Conservation (phyloP, 306 rosid genomes). For the Pterocarpus macrocarpus region DNA sequence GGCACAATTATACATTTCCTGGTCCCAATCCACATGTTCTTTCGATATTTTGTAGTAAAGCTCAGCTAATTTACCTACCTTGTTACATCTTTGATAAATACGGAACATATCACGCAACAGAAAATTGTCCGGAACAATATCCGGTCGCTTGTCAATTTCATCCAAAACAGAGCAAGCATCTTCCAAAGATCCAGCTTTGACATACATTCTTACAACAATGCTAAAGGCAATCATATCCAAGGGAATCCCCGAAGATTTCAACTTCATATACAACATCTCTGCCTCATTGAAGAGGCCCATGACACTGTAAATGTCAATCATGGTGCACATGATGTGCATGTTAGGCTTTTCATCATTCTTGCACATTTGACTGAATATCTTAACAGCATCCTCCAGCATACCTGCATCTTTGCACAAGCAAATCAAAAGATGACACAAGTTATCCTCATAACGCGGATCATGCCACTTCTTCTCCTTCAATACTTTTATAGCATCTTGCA, state of each 20-base stretch:
- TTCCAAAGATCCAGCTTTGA: constrained; percentile 76
- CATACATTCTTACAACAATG: constrained; percentile 82
- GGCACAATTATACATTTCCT: constrained; percentile 80
- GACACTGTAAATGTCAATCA: constrained; percentile 80
- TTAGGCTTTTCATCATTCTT: constrained; percentile 63
- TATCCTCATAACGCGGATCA: constrained; percentile 72
- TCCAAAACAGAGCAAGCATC: constrained; percentile 89
- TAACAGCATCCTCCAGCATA: constrained; percentile 73
- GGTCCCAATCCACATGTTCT: constrained; percentile 72
- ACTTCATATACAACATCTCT: constrained; percentile 66
- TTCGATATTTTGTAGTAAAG: constrained; percentile 75
- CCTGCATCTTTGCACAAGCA: constrained; percentile 87
- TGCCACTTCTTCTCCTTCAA: constrained; percentile 78
- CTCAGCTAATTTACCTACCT: constrained; percentile 65
- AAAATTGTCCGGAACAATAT: constrained; percentile 72
- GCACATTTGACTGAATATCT: constrained; percentile 64
- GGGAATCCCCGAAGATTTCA: constrained; percentile 64
- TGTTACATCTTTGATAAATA: constrained; percentile 75
- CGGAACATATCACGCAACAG: constrained; percentile 81
- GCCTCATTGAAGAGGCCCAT: constrained; percentile 74
- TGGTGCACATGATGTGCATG: constrained; percentile 81
- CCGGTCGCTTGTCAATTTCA: constrained; percentile 64
- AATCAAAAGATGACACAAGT: constrained; percentile 87
- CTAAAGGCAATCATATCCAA: constrained; percentile 86
- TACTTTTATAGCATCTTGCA: constrained; percentile 72